phyloP scores from a whole-genome alignment of 2,329 filamentous ascomycete species.

The Didymella exigua region DNA sequence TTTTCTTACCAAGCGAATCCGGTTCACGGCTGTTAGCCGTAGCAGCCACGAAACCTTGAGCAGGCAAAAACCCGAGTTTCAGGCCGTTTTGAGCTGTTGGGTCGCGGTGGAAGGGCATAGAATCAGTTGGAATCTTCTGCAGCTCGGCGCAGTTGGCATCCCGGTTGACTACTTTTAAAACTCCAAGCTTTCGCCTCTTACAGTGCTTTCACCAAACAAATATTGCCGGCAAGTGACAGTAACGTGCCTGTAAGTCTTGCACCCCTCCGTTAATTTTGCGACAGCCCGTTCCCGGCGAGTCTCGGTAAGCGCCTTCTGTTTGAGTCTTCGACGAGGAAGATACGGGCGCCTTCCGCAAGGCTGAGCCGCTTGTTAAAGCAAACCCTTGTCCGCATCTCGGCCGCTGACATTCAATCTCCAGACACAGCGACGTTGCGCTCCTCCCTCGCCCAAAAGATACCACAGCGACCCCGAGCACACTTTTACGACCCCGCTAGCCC shows the following conservation, averaged over 20 bases:
- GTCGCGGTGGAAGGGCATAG: slow-evolving; percentile 41
- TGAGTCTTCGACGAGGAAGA: slow-evolving; percentile 8
- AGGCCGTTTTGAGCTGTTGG: slow-evolving; percentile 34
- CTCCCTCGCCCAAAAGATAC: slow-evolving; percentile 13
- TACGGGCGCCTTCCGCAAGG: slow-evolving; percentile 21
- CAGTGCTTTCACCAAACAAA: slow-evolving; percentile 18
- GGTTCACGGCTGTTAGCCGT: neutral
- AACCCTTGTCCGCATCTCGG: slow-evolving; percentile 16
- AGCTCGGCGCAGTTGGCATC: slow-evolving; percentile 44
- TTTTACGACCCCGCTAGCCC: slow-evolving; percentile 36
- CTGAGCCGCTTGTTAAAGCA: slow-evolving; percentile 25
- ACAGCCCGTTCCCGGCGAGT: slow-evolving; percentile 17
- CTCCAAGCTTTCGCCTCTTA: slow-evolving; percentile 27
- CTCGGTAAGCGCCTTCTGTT: slow-evolving; percentile 27
- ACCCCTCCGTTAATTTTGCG: neutral
- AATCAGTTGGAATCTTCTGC: slow-evolving; percentile 45
- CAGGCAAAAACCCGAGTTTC: slow-evolving; percentile 15
- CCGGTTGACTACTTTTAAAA: slow-evolving; percentile 44
- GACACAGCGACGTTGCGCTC: slow-evolving; percentile 13
- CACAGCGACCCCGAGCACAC: slow-evolving; percentile 21
- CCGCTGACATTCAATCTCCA: slow-evolving; percentile 24
- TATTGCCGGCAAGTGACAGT: slow-evolving; percentile 3
- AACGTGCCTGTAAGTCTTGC: slow-evolving; percentile 14
- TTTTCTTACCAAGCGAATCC: neutral
- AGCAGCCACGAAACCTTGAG: slow-evolving; percentile 17